These are phyloP conservation scores for Tetrahymena thermophila DNA, from an alignment of 73 alveolate species.

Conservation along the genomic window DNA sequence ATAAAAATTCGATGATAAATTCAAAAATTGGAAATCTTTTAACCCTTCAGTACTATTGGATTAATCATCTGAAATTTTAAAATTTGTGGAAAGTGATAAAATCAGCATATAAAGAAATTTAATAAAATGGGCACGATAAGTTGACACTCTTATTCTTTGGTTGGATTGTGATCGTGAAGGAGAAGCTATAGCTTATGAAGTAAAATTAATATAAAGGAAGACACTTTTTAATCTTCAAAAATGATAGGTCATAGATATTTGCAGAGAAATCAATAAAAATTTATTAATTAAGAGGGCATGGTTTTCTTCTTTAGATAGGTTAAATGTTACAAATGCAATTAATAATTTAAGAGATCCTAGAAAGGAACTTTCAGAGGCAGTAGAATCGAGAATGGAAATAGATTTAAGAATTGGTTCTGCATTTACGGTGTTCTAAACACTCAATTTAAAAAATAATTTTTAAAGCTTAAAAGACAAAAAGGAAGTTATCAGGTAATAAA, in stretches of 20 bases:
- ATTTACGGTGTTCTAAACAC: slow-evolving; percentile 92
- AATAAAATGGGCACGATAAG: slow-evolving; percentile 29
- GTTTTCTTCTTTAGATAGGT: slow-evolving; percentile 65
- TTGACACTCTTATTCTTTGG: slow-evolving; percentile 85
- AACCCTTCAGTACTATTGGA: slow-evolving; percentile 32
- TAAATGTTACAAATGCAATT: neutral
- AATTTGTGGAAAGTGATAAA: slow-evolving; percentile 21
- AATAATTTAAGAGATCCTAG: slow-evolving; percentile 79
- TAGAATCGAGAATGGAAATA: slow-evolving; percentile 84
- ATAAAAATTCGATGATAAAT: slow-evolving; percentile 33
- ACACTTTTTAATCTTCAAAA: neutral
- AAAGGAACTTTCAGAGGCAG: slow-evolving; percentile 93
- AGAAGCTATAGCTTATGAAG: slow-evolving; percentile 98
- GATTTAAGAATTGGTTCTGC: slow-evolving; percentile 97
- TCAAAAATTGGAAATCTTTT: slow-evolving; percentile 24
- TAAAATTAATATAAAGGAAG: neutral
- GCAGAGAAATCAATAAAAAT: slow-evolving; percentile 20
- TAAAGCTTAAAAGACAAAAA: slow-evolving; percentile 21
- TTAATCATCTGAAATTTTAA: slow-evolving; percentile 24
- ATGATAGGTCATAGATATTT: slow-evolving; percentile 36
- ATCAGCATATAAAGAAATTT: slow-evolving; percentile 10
- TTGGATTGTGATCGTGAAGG: slow-evolving; percentile 99
- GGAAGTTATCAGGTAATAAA: slow-evolving; percentile 13
- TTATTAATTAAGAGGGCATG: slow-evolving; percentile 70
- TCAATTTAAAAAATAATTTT: slow-evolving; percentile 51